Evolutionary conservation across 805 yeast genomes (phyloP).

Genomic region (Komagataella ulmi): DNA sequence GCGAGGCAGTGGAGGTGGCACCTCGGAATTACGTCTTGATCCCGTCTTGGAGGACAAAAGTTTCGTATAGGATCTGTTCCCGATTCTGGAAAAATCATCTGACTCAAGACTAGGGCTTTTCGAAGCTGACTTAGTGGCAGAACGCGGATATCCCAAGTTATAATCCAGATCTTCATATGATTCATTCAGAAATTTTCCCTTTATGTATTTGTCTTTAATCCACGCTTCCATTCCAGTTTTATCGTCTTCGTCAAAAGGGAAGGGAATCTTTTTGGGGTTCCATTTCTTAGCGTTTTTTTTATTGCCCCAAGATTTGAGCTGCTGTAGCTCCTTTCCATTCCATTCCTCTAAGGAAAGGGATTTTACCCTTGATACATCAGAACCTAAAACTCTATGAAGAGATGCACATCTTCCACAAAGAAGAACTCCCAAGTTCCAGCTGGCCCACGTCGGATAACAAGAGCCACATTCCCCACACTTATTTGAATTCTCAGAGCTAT

Average conservation of each 20-base stretch:
- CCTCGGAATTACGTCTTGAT: slow-evolving; percentile 9
- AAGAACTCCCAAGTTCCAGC: slow-evolving; percentile 46
- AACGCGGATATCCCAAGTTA: slow-evolving; percentile 9
- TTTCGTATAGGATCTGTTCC: slow-evolving; percentile 1
- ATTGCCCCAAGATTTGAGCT: slow-evolving; percentile 39
- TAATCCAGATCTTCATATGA: slow-evolving; percentile 21
- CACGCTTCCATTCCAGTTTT: slow-evolving; percentile 38
- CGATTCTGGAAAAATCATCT: slow-evolving; percentile 8
- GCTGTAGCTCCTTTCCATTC: slow-evolving; percentile 41
- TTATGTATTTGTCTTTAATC: slow-evolving; percentile 54
- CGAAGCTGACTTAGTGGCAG: background rate
- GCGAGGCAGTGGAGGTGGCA: slow-evolving; percentile 34
- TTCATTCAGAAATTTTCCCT: slow-evolving; percentile 42
- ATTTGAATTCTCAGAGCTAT: slow-evolving; percentile 44
- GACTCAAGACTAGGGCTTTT: background rate
- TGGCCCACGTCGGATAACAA: slow-evolving; percentile 47
- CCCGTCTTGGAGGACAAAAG: slow-evolving; percentile 13
- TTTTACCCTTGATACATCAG: slow-evolving; percentile 50
- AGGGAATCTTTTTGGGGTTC: slow-evolving; percentile 58
- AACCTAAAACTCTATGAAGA: slow-evolving; percentile 54
- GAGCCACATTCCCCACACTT: slow-evolving; percentile 72
- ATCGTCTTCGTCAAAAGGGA: slow-evolving; percentile 68
- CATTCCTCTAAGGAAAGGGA: slow-evolving; percentile 65
- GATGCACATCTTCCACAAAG: slow-evolving; percentile 82
- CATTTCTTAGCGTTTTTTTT: slow-evolving; percentile 43